Conservation (phyloP, 1,284 basidiomycete genomes). For the Moesziomyces aphidis region DNA sequence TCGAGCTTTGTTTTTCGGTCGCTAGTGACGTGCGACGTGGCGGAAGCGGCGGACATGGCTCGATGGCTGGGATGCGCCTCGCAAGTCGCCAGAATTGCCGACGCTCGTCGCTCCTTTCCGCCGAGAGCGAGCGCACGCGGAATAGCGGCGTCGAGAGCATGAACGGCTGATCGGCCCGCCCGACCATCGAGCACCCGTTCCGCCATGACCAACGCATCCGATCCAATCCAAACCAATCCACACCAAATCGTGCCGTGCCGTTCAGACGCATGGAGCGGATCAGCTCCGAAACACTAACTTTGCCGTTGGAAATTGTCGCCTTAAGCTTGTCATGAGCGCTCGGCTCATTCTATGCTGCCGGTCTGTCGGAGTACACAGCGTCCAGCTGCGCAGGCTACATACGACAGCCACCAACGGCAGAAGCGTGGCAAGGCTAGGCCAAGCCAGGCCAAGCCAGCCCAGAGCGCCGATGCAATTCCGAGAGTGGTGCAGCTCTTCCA, state of each 20-base stretch:
- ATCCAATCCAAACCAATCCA: no score
- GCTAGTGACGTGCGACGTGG: neutral
- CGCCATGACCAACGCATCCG: neutral
- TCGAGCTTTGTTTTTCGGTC: no score
- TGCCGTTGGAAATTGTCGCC: neutral
- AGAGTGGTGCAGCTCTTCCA: neutral
- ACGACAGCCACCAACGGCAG: no score
- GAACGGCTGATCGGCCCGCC: neutral
- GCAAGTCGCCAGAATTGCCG: no score
- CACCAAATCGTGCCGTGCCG: no score
- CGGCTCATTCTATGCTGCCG: neutral
- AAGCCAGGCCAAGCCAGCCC: neutral
- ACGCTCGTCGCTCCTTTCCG: neutral
- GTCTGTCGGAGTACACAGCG: neutral
- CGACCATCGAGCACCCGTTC: constrained; percentile 7
- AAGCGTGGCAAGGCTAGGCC: neutral
- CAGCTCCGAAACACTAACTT: neutral
- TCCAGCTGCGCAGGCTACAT: no score
- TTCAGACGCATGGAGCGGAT: neutral
- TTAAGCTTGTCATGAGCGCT: neutral
- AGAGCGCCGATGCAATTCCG: neutral
- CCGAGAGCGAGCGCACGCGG: constrained; percentile 7
- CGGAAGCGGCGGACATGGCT: constrained; percentile 3
- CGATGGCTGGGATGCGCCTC: constrained; percentile 1
- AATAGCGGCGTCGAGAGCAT: constrained; percentile 19